These are phyloP conservation scores for Ophiostoma perfectum DNA, from an alignment of 2,329 filamentous ascomycete genomes.

Conservation along the genomic window DNA sequence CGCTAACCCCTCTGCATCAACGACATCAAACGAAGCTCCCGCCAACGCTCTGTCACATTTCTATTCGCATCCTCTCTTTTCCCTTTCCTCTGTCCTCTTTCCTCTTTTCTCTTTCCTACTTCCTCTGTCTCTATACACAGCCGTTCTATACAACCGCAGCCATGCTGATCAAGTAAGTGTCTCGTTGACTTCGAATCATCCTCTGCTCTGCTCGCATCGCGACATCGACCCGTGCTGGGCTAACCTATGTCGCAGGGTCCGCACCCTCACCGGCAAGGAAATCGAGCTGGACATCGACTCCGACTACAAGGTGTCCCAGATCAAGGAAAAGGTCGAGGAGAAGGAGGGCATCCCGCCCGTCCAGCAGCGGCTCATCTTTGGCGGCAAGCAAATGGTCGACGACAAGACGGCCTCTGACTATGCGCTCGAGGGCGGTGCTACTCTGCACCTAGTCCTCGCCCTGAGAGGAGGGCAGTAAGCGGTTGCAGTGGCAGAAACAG, in stretches of 20 bases:
- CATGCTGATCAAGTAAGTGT: constrained; percentile 22
- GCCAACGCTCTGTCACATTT: background rate
- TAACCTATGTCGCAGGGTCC: constrained; percentile 58
- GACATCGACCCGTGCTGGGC: too few relatives aligned
- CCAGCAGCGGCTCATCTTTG: constrained; percentile 92
- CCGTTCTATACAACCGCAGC: constrained; percentile 10
- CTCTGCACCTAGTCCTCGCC: constrained; percentile 90
- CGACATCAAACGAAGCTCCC: background rate
- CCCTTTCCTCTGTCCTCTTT: background rate
- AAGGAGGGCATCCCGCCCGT: constrained; percentile 97
- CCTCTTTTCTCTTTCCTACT: background rate
- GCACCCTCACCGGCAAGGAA: constrained; percentile 96
- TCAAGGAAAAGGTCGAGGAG: constrained; percentile 99
- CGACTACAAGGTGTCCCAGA: constrained; percentile 88
- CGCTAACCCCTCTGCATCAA: background rate
- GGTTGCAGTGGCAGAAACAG: background rate
- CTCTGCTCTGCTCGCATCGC: background rate
- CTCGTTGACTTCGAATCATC: background rate
- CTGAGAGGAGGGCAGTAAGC: constrained; percentile 61
- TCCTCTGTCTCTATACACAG: background rate
- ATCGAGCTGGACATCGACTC: constrained; percentile 97
- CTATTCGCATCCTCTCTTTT: background rate
- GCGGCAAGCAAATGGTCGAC: constrained; percentile 97
- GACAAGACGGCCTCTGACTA: constrained; percentile 92
- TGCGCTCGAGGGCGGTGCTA: constrained; percentile 83